Evolutionary conservation across 2,329 filamentous ascomycete species (phyloP), one percentile per base, ranked within the genome.

Genomic region (Beauveria pseudobassiana): DNA sequence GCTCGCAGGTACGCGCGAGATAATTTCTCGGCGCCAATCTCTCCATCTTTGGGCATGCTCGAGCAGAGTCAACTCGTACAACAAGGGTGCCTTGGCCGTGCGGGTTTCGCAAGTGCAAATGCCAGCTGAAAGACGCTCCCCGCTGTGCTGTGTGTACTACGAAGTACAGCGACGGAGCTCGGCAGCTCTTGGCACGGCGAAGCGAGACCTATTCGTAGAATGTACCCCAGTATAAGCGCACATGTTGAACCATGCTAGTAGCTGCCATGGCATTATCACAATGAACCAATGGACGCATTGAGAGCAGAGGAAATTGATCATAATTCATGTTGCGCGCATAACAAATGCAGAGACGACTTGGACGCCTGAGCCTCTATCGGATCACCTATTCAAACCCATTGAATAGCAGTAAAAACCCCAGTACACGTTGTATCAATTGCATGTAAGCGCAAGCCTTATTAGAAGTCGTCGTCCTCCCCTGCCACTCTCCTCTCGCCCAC

Each of bases 401-500:
- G 8, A n/a, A 42, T 40, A 8, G n/a, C 34, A 58, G 10, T 24
- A 26, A 40, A 18, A 18, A 42, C 28, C 12, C 45, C 45, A 18
- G 2, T 4, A 24, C 5, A 20, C n/a, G n/a, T 14, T 40, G 2
- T 40, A 43, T 12, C 20, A 46, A 9, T 24, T 43, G n/a, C 22
- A 28, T 30, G n/a, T 22, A 38, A 38, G 14, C 34, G 34, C 34
- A 38, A 38, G 12, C 34, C 34, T 53, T n/a, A 59, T 53, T n/a
- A 63, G 22, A 54, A 45, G 22, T 63, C 61, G 64, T 85, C 83
- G 20, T 83, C 87, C 22, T 84, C 84, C 72, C 84, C 86, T 63
- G 81, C 79, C 46, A 87, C 75, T 70, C 86, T 81, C 70, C 79
- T 80, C 78, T 97, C 93, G 1, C 87, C 92, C 68, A 95, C 69